Base-by-base conservation (phyloP, 2,329 filamentous ascomycete genomes). In the Monosporascus ibericus region DNA sequence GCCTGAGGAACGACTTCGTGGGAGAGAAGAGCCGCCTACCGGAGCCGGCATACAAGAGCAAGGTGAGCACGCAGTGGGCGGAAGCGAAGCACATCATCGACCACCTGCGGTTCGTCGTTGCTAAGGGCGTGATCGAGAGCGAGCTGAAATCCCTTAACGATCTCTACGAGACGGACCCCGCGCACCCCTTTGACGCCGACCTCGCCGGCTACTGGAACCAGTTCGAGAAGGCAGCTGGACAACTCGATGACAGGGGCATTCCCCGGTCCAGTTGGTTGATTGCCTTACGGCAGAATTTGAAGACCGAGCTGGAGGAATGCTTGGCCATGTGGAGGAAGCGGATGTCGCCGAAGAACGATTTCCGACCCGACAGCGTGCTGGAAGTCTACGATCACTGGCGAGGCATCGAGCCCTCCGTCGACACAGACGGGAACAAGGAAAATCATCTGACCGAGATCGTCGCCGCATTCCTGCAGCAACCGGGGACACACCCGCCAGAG, bases 21-120 rank as follows among this genome's bases (percentile, higher is more conserved):
- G 34, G 17, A n/a, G 22, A 27, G 14, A 27, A 25, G 17, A 3
- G 9, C 4, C 42, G 3, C 6, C 24, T 46, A 17, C 42, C 22
- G 6, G n/a, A 46, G 11, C 42, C 22, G 54, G 0, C 52, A 0
- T 80, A 80, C 58, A 69, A 71, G 48, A 64, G 60, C 3, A 65
- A 68, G 0, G 54, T 52, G 11, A 67, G 66, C 52, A 56, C 55
- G 0, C 42, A 55, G 3, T 5, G 48, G 2, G 40, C 54, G 17
- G 52, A 65, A 18, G 52, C 61, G 0, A 61, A 58, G 3, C 78
- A 85, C 52, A 76, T 87, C 5, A 70, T 85, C 6, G 85, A 88
- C 59, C 71, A 74, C 36, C 66, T 88, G 3, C 81, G 76, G 54
- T 83, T 80, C 17, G 55, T 67, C 0, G 68, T 82, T 3, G 75